Evolutionary conservation across 768 basidiomycete species (phyloP).

Genomic region (Amanita exitialis): DNA sequence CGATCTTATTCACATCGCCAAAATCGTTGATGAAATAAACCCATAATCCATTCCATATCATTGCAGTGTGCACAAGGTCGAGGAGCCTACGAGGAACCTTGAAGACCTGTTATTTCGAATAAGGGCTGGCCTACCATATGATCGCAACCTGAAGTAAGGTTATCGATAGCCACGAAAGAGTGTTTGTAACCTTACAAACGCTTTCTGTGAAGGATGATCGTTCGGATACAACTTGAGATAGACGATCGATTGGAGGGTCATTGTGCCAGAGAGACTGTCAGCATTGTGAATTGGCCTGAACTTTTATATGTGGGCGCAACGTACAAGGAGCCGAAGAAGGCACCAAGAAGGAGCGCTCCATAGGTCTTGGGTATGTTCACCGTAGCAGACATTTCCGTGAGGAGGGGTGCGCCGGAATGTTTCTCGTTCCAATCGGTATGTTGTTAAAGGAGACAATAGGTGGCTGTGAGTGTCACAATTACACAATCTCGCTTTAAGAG

Average conservation of each 20-base stretch:
- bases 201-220: conserved; percentile 5
- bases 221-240: conserved; percentile 12
- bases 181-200: conserved; percentile 7
- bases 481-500: too few relatives aligned
- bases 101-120: not conserved
- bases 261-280: conserved; percentile 21
- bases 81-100: conserved; percentile 11
- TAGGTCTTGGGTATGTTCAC: conserved; percentile 22
- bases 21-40: conserved; percentile 14
- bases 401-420: too few relatives aligned
- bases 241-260: conserved; percentile 16
- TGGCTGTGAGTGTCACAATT: not conserved
- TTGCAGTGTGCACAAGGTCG: conserved; percentile 15
- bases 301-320: not conserved
- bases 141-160: not conserved
- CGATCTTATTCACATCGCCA: conserved; percentile 11
- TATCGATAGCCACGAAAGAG: not conserved
- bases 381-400: not conserved
- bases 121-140: not conserved
- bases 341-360: conserved; percentile 29
- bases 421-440: not conserved
- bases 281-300: not conserved
- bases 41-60: conserved; percentile 19
- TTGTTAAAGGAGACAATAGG: not conserved
- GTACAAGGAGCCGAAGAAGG: conserved; percentile 25